Conservation (phyloP, 1,139 yeast genomes). For the Yamadazyma jaroonii region DNA sequence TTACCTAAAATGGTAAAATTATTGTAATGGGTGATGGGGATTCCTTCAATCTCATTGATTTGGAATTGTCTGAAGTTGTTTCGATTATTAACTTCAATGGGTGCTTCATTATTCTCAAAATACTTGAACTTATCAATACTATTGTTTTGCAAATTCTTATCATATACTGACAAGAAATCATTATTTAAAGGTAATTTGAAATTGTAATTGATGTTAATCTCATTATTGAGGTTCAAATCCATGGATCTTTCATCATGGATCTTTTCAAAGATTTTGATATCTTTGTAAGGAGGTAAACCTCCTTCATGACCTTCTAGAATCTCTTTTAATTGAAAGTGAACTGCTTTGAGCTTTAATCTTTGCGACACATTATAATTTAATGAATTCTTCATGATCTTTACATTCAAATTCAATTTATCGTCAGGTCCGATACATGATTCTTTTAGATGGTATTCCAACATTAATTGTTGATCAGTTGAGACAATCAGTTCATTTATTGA, state of each 20-base stretch:
- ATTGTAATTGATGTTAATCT: conserved; percentile 26
- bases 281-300: conserved; percentile 40
- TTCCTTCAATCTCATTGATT: conserved; percentile 30
- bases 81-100: conserved; percentile 12
- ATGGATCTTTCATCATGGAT: conserved; percentile 21
- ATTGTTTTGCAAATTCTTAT: conserved; percentile 4
- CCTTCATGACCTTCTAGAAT: conserved; percentile 48
- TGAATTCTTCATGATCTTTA: conserved; percentile 38
- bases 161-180: conserved; percentile 31
- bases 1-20: conserved; percentile 51
- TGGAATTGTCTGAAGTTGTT: conserved; percentile 11
- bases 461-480: conserved; percentile 40
- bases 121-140: conserved; percentile 9
- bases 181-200: conserved; percentile 37
- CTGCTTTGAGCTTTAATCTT: conserved; percentile 41
- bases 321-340: conserved; percentile 52
- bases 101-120: conserved; percentile 9
- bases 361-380: conserved; percentile 31
- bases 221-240: conserved; percentile 24
- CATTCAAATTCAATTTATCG: conserved; percentile 39
- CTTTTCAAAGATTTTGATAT: conserved; percentile 29
- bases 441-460: conserved; percentile 43
- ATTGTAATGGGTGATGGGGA: conserved; percentile 44
- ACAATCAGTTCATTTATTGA: conserved; percentile 39
- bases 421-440: conserved; percentile 50